Percentiles rank a stretch among this genome's conserved stretches.
phyloP scores from a whole-genome alignment of 2,329 filamentous ascomycete genomes.

The Biscogniauxia mediterranea region DNA sequence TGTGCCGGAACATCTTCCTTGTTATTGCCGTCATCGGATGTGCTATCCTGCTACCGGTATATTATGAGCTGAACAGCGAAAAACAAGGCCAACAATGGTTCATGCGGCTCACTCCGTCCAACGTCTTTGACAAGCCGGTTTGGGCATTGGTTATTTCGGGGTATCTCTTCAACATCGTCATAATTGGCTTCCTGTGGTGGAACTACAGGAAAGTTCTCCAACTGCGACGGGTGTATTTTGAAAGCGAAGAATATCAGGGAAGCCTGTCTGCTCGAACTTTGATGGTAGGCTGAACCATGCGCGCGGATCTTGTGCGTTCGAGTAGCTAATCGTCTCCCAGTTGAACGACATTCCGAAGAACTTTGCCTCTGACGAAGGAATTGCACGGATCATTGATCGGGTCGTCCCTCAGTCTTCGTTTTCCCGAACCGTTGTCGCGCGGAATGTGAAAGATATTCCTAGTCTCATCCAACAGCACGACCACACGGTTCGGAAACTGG shows the following conservation, averaged over 20 bases:
- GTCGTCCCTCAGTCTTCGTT: slow-evolving; percentile 67
- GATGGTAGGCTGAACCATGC: slow-evolving; percentile 48
- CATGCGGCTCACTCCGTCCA: slow-evolving; percentile 57
- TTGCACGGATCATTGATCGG: slow-evolving; percentile 77
- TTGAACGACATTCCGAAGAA: slow-evolving; percentile 80
- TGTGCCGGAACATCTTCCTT: slow-evolving; percentile 90
- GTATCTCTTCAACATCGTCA: slow-evolving; percentile 69
- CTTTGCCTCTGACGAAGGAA: slow-evolving; percentile 80
- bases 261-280: slow-evolving; percentile 76
- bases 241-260: slow-evolving; percentile 82
- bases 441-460: slow-evolving; percentile 89
- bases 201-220: slow-evolving; percentile 76
- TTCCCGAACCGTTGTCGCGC: slow-evolving; percentile 62
- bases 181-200: slow-evolving; percentile 82
- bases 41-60: slow-evolving; percentile 77
- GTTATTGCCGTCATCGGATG: slow-evolving; percentile 70
- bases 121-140: slow-evolving; percentile 50
- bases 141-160: slow-evolving; percentile 61
- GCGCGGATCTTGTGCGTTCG: not conserved
- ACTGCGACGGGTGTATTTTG: slow-evolving; percentile 76
- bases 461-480: slow-evolving; percentile 82
- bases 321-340: slow-evolving; percentile 45
- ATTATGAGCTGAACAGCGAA: slow-evolving; percentile 54
- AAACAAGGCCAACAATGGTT: slow-evolving; percentile 46
- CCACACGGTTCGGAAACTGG: slow-evolving; percentile 75